Evolutionary conservation across 2,329 filamentous ascomycete genomes (phyloP), one percentile per base, ranked within the genome.

Genomic region (Phaeosphaeriaceae sp.): DNA sequence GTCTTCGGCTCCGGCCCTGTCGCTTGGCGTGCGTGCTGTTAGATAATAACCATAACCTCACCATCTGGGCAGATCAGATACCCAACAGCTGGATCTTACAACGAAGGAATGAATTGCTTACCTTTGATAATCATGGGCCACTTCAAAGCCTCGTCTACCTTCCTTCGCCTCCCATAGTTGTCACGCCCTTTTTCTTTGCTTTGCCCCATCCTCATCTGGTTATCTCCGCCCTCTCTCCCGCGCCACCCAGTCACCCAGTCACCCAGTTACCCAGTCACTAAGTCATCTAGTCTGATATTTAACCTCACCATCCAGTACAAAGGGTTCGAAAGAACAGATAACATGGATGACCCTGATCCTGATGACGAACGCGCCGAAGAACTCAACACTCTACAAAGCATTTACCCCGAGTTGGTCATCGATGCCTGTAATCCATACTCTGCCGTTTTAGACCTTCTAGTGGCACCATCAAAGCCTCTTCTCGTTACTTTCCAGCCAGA

Each of bases 321-420:
- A n/a, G n/a, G 20, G 21, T 11, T 5, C 16, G 17, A 4, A 13
- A 32, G 9, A 9, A 17, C n/a, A 23, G 13, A 21, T 20, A 36
- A 36, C 16, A 75, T 75, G 71, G 65, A 63, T 11, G 64, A 63
- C 12, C 30, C 43, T 6, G 44, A 54, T n/a, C 6, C 48, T 9
- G 78, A 81, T 15, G 83, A 87, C 63, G 84, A 87, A 58, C 79
- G 84, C 53, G 75, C 77, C 23, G 78, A 85, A 58, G 84, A 87
- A 70, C 74, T 87, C 38, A 78, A 76, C 8, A 79, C 83, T 18
- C 78, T 87, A 48, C 76, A 78, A 36, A 83, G 84, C 41, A 87
- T 87, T 48, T 87, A 78, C 51, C 84, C 84, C 1, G 84, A 87
- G 70, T 77, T 87, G 15, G 69, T 73, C 26, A 67, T 81, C 50